Percentiles rank a stretch among this genome's conserved stretches.
Evolutionary conservation across 768 basidiomycete genomes (phyloP).

Genomic region (Mrakia gelida): DNA sequence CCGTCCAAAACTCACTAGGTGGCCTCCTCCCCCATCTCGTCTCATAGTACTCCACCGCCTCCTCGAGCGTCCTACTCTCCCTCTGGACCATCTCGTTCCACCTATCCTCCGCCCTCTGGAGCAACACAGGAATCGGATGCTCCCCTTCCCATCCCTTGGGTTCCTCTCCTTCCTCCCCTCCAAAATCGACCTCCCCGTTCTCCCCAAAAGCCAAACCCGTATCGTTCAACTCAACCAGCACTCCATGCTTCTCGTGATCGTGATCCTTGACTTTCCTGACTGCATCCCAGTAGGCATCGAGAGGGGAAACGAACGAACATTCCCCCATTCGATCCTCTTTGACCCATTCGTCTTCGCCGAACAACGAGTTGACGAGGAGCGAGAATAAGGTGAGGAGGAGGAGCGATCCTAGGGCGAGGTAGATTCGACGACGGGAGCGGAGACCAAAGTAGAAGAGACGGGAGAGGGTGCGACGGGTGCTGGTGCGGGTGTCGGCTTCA

Average conservation of each 20-base stretch:
- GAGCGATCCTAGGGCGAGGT: not conserved
- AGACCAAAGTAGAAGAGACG: not conserved
- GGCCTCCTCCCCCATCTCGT: not conserved
- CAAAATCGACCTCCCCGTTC: not conserved
- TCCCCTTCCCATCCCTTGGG: not conserved
- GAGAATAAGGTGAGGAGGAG: not conserved
- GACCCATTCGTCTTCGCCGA: not conserved
- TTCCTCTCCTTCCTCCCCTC: not conserved
- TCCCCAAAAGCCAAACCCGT: not conserved
- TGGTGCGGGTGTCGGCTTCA: no score
- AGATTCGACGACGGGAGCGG: not conserved
- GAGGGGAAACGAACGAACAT: constrained; percentile 1
- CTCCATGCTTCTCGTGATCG: not conserved
- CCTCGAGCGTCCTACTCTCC: not conserved
- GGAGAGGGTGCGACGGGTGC: no score
- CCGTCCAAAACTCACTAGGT: not conserved
- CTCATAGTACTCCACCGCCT: not conserved
- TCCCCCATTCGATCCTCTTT: not conserved
- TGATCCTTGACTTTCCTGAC: not conserved
- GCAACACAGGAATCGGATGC: not conserved
- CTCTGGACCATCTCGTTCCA: not conserved
- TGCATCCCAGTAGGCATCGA: not conserved
- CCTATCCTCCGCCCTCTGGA: not conserved
- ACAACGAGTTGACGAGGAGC: not conserved
- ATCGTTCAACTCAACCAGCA: not conserved